Percentiles rank a stretch among this genome's conserved stretches.
Evolutionary conservation across 2,329 filamentous ascomycete species (phyloP).

Genomic region (Talaromyces sp.): DNA sequence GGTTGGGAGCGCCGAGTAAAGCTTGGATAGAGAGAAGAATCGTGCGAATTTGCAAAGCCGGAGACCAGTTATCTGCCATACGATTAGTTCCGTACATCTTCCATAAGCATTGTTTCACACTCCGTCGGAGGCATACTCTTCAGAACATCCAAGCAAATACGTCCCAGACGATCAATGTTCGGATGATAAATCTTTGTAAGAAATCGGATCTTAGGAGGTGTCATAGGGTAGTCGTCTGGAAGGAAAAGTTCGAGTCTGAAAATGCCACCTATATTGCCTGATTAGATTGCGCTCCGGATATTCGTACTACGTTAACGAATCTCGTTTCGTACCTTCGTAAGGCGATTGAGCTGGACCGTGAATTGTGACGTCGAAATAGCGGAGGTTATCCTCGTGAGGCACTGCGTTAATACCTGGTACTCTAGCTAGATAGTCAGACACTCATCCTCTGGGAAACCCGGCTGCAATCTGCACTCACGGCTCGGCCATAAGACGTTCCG

Average conservation of each 20-base stretch:
- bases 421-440: conserved; percentile 43
- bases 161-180: conserved; percentile 95
- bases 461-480: conserved; percentile 60
- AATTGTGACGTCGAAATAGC: conserved; percentile 97
- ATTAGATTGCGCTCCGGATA: not conserved
- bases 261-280: conserved; percentile 57
- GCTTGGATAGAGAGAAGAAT: conserved; percentile 99
- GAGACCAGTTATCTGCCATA: conserved; percentile 87
- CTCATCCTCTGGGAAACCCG: not conserved
- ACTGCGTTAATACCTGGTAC: conserved; percentile 94
- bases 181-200: conserved; percentile 99
- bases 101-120: not conserved
- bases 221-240: conserved; percentile 99
- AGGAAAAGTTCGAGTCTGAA: conserved; percentile 98
- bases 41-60: conserved; percentile 92
- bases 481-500: conserved; percentile 91
- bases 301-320: not conserved
- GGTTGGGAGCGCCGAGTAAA: conserved; percentile 90
- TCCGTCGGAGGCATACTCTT: conserved; percentile 64
- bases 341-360: conserved; percentile 87
- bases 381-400: conserved; percentile 93
- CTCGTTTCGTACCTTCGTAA: conserved; percentile 70
- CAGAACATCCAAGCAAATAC: conserved; percentile 93
- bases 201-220: conserved; percentile 95
- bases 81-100: conserved; percentile 17